These are phyloP conservation scores for Cyanidium caldarium DNA, from an alignment of 23 red algal genomes.

Conservation along the genomic window DNA sequence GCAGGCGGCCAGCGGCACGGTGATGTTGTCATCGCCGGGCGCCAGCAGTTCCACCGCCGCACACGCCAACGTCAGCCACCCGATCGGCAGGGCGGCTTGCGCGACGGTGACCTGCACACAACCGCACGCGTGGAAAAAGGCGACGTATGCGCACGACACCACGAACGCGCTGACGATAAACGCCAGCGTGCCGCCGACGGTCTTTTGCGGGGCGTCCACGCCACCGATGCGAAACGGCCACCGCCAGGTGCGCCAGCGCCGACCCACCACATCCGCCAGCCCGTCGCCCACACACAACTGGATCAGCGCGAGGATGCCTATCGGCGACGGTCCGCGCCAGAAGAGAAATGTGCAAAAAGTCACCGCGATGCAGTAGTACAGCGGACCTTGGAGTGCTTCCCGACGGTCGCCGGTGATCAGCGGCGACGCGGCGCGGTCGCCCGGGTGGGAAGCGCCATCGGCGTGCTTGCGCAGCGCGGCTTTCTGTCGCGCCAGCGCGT, in stretches of 20 bases:
- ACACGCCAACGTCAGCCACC: background rate
- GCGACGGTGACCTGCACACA: background rate
- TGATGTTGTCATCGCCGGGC: background rate
- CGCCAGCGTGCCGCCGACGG: conserved; percentile 3
- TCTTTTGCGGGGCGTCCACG: background rate
- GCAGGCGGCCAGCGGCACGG: background rate
- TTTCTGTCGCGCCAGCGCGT: conserved; percentile 5
- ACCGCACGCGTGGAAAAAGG: background rate
- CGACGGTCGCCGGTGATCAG: background rate
- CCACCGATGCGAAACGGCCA: conserved; percentile 10
- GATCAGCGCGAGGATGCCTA: conserved; percentile 18
- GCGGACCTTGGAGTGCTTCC: conserved; percentile 18
- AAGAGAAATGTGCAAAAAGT: conserved; percentile 17
- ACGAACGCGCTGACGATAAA: conserved; percentile 2
- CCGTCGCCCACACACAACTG: conserved; percentile 26
- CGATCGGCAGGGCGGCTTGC: background rate
- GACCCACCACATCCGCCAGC: conserved; percentile 13
- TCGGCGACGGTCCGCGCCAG: conserved; percentile 12
- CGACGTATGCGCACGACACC: background rate
- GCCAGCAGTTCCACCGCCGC: background rate
- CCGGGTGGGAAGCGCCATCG: background rate
- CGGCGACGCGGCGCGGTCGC: background rate
- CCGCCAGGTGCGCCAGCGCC: background rate
- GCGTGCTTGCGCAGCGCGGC: background rate
- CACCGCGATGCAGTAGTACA: conserved; percentile 11